Percentiles rank a stretch among this genome's conserved stretches.
Conservation (phyloP, 1,139 yeast genomes). For the Geotrichum phurueaensis region DNA sequence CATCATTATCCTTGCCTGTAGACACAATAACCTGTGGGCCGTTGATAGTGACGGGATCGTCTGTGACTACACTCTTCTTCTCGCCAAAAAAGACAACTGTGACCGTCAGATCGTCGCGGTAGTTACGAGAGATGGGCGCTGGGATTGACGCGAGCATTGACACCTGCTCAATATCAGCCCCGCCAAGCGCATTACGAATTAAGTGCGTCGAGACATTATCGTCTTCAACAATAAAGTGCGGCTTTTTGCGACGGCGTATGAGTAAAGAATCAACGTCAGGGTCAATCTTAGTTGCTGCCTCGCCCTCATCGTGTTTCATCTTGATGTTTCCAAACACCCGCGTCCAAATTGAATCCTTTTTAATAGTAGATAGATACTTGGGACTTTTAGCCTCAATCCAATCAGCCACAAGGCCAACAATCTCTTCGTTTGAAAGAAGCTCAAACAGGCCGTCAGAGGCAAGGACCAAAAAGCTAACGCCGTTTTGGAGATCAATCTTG, state of each 20-base stretch:
- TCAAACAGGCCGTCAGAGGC: slow-evolving; percentile 95
- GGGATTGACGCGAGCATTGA: slow-evolving; percentile 88
- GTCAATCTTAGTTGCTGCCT: slow-evolving; percentile 2
- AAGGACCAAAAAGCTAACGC: slow-evolving; percentile 75
- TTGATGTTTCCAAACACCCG: slow-evolving; percentile 14
- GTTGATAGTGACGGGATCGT: background rate
- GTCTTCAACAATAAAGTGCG: slow-evolving; percentile 56
- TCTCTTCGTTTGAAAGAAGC: slow-evolving; percentile 85
- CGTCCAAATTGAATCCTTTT: slow-evolving; percentile 15
- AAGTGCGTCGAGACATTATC: slow-evolving; percentile 87
- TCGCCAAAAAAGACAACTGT: slow-evolving; percentile 90
- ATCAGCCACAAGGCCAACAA: slow-evolving; percentile 82
- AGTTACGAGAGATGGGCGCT: slow-evolving; percentile 84
- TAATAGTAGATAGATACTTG: slow-evolving; percentile 37
- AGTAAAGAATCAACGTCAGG: slow-evolving; percentile 32
- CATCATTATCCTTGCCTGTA: slow-evolving; percentile 4
- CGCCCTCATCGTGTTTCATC: background rate
- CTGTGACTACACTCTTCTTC: background rate
- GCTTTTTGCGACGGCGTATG: slow-evolving; percentile 42
- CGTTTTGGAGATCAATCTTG: slow-evolving; percentile 59
- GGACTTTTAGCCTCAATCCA: slow-evolving; percentile 83
- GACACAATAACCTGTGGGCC: background rate
- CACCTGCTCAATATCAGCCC: slow-evolving; percentile 75
- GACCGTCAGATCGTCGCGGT: slow-evolving; percentile 92
- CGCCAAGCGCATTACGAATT: slow-evolving; percentile 89